Percentiles rank a stretch among this genome's conserved stretches.
Evolutionary conservation across 1,284 basidiomycete species (phyloP).

Genomic region (Gomphus bonarii): DNA sequence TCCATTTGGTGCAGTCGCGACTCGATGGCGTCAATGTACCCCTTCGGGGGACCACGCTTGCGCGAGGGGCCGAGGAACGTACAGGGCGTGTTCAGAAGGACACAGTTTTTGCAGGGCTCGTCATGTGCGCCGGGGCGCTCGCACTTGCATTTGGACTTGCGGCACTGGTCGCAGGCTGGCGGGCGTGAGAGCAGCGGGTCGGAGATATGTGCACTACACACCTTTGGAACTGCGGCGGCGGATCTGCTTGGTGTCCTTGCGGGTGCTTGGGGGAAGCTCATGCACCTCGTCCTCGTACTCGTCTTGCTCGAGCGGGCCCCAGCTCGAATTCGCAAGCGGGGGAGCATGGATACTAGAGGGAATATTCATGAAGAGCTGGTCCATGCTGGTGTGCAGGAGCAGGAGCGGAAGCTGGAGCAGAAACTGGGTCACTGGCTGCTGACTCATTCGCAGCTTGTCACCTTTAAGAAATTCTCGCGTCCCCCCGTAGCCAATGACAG

Average conservation of each 20-base stretch:
- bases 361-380: conserved; percentile 9
- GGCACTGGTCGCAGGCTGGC: conserved; percentile 66
- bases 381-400: not conserved
- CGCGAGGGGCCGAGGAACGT: conserved; percentile 76
- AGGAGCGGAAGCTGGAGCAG: not conserved
- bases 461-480: no score
- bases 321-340: conserved; percentile 19
- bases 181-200: no score
- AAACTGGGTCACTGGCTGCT: not conserved
- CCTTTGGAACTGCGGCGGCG: conserved; percentile 63
- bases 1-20: conserved; percentile 81
- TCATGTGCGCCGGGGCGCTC: conserved; percentile 39
- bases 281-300: conserved; percentile 42
- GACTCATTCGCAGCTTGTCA: not conserved
- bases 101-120: conserved; percentile 61
- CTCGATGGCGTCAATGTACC: conserved; percentile 87
- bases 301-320: conserved; percentile 30
- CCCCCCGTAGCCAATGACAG: no score
- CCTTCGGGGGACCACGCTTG: conserved; percentile 78
- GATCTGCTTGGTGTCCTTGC: conserved; percentile 33
- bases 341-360: conserved; percentile 11
- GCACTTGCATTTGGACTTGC: conserved; percentile 74
- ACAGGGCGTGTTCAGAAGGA: conserved; percentile 63
- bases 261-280: conserved; percentile 19
- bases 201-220: conserved; percentile 13